Percentiles rank a stretch among this genome's conserved stretches.
phyloP scores from a whole-genome alignment of 768 basidiomycete genomes.

The Termitomyces sp. region DNA sequence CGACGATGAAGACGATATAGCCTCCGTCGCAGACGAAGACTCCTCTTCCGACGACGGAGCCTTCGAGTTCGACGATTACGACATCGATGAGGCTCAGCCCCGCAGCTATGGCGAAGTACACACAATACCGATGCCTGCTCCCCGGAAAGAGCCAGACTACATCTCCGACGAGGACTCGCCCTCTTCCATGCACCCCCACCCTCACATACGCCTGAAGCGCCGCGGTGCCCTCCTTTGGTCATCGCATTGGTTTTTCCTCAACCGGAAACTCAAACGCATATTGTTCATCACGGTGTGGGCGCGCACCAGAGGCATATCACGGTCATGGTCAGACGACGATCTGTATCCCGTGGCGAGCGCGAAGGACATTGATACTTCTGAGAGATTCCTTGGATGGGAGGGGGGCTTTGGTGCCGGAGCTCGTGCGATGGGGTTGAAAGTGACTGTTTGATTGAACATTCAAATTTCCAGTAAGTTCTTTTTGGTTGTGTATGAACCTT shows the following conservation, averaged over 20 bases:
- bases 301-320: slow-evolving; percentile 53
- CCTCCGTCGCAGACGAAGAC: slow-evolving; percentile 60
- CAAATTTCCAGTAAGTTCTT: slow-evolving; percentile 4
- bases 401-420: slow-evolving; percentile 78
- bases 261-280: slow-evolving; percentile 87
- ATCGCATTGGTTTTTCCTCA: slow-evolving; percentile 95
- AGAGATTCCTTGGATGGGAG: slow-evolving; percentile 78
- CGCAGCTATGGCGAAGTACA: slow-evolving; percentile 30
- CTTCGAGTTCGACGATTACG: slow-evolving; percentile 80
- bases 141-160: slow-evolving; percentile 32
- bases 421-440: slow-evolving; percentile 61
- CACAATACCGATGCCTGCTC: slow-evolving; percentile 32
- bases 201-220: slow-evolving; percentile 46
- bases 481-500: not conserved
- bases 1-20: slow-evolving; percentile 73
- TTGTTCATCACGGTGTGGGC: slow-evolving; percentile 93
- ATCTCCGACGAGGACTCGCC: slow-evolving; percentile 30
- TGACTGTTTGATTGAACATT: slow-evolving; percentile 8
- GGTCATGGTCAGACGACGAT: slow-evolving; percentile 48
- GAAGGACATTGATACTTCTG: slow-evolving; percentile 32
- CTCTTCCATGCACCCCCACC: slow-evolving; percentile 27
- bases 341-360: slow-evolving; percentile 26
- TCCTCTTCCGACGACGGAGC: slow-evolving; percentile 68
- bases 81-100: slow-evolving; percentile 52
- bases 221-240: slow-evolving; percentile 89